These are phyloP conservation scores for Trametopsis cervina DNA, from an alignment of 768 basidiomycete genomes.

Conservation along the genomic window DNA sequence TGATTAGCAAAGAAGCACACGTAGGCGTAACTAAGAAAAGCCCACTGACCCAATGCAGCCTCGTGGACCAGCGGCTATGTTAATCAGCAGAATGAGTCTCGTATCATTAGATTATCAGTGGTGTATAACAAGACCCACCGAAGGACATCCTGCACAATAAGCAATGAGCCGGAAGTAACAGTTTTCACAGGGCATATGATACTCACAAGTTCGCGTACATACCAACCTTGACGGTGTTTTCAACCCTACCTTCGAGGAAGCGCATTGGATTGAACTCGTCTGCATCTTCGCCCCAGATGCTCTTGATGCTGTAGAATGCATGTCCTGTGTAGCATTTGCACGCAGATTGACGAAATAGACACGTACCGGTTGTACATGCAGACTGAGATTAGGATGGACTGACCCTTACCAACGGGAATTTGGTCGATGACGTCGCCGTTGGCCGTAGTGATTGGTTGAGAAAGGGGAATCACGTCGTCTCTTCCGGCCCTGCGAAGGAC, in stretches of 20 bases:
- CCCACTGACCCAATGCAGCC: not conserved
- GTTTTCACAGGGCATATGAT: not conserved
- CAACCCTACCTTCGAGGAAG: slow-evolving; percentile 14
- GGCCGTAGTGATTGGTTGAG: slow-evolving; percentile 22
- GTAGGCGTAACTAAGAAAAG: not conserved
- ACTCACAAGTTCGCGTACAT: slow-evolving; percentile 7
- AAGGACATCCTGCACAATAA: slow-evolving; percentile 8
- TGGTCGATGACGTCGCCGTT: slow-evolving; percentile 20
- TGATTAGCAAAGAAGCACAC: slow-evolving; percentile 14
- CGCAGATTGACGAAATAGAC: no score
- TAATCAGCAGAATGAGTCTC: not conserved
- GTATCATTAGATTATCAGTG: not conserved
- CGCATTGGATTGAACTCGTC: slow-evolving; percentile 24
- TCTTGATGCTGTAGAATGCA: slow-evolving; percentile 17
- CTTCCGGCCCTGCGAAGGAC: slow-evolving; percentile 20
- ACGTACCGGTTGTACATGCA: slow-evolving; percentile 29
- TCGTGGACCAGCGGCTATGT: slow-evolving; percentile 6
- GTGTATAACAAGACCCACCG: not conserved
- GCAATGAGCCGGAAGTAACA: not conserved
- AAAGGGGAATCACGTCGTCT: slow-evolving; percentile 29
- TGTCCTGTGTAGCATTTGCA: no score
- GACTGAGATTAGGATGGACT: slow-evolving; percentile 18
- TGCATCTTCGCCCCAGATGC: slow-evolving; percentile 27
- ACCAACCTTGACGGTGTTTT: slow-evolving; percentile 3
- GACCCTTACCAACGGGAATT: slow-evolving; percentile 24